Base-by-base conservation (phyloP, 768 basidiomycete species). In the Rhizopogon vesiculosus region DNA sequence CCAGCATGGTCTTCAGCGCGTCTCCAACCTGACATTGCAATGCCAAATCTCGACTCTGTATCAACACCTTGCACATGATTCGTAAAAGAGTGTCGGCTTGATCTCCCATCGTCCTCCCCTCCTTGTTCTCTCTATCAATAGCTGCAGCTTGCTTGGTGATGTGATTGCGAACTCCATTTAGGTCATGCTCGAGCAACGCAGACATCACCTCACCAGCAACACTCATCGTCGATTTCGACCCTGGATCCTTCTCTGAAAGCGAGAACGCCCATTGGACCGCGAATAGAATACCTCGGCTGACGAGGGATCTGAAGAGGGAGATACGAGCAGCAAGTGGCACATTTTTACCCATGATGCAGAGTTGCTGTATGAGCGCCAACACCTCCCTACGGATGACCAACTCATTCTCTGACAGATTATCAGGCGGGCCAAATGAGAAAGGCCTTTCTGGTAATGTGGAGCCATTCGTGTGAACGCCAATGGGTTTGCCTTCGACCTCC, bases 261-360 rank as follows among this genome's bases (percentile, higher is more conserved):
- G 76, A 74, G 46, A 98, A 79, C 1, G 93, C 93, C 91, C 93
- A 96, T 64, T 97, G 92, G 13, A 95, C 84, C n/a, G 89, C 90
- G 60, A 88, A 89, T 2, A 98, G 76, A 43, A 98, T 79, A 1
- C 93, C 96, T 6, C 89, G 83, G 58, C 97, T 93, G 50, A 95
- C 84, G 22, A 98, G 80, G 7, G 85, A 79, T 46, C 93, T 86
- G 74, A 96, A 98, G 9, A 98, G 81, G 2, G 83, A 75, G 68
- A 95, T 78, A 39, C 97, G 89, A 15, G 88, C 82, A 15, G 89
- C 87, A 16, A 97, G 78, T 67, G 98, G 96, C 8, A 98, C 88
- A 66, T 93, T 94, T 79, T 98, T 99, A 56, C 91, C 94, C 91
- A 99, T 95, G 55, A 87, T 79, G 64, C 91, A 91, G 8, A 98